Conservation (phyloP, 2,329 filamentous ascomycete genomes). For the Beauveria rudraprayagi region DNA sequence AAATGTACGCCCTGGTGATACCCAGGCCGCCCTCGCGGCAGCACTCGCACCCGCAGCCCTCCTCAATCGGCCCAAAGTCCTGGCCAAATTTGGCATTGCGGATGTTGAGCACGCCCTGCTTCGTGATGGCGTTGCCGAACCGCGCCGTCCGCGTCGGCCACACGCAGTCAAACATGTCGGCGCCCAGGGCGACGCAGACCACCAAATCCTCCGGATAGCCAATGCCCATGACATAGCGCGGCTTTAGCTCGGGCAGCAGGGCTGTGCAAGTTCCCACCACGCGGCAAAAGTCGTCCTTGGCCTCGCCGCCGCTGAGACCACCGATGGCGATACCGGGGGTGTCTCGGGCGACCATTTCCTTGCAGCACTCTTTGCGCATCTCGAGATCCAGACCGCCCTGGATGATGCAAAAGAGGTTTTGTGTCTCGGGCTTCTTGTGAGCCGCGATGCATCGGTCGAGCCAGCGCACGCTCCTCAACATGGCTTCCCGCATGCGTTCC, state of each 20-base stretch:
- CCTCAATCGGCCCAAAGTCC: constrained; percentile 79
- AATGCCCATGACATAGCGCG: constrained; percentile 98
- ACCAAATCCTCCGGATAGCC: constrained; percentile 95
- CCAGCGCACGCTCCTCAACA: constrained; percentile 92
- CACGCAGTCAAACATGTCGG: constrained; percentile 99
- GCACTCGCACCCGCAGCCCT: constrained; percentile 71
- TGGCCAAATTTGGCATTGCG: constrained; percentile 65
- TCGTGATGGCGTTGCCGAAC: constrained; percentile 90
- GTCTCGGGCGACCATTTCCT: constrained; percentile 79
- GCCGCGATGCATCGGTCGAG: constrained; percentile 89
- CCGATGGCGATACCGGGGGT: constrained; percentile 97
- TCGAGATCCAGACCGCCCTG: constrained; percentile 89
- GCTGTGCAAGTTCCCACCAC: constrained; percentile 83
- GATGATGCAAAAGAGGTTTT: constrained; percentile 98
- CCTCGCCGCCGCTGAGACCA: constrained; percentile 88
- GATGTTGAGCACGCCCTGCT: constrained; percentile 73
- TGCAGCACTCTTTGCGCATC: constrained; percentile 74
- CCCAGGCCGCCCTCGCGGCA: constrained; percentile 69
- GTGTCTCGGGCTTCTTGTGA: constrained; percentile 71
- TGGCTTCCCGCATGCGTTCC: constrained; percentile 83
- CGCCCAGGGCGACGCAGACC: constrained; percentile 85
- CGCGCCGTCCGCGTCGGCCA: constrained; percentile 95
- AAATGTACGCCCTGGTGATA: constrained; percentile 79
- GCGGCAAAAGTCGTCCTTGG: constrained; percentile 83
- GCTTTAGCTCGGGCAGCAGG: constrained; percentile 80